Base-by-base conservation (phyloP, 75 land plant species). In the Adiantum capillusveneris region DNA sequence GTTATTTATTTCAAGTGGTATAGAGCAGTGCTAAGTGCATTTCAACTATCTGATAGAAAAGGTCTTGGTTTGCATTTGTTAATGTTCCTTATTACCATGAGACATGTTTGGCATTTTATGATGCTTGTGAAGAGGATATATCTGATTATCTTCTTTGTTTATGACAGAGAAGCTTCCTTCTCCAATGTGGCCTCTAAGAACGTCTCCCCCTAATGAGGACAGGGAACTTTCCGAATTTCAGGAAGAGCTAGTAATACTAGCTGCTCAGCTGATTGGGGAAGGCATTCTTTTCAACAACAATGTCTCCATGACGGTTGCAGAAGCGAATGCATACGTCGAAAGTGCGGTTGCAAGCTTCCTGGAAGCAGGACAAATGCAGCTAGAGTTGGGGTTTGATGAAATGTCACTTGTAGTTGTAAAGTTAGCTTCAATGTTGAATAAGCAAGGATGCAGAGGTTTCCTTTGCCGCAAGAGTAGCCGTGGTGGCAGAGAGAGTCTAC, bases 231-330 rank as follows among this genome's bases (percentile, higher is more conserved):
- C 86, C 2, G 98, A 89, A 60, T 94, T 94, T 57, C 98, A 94
- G 54, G 81, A 70, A 16, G 98, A 94, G 71, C 75, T 89, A 62
- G 81, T 89, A 27, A 66, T 79, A 30, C 87, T 94, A 30, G 98
- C 98, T 25, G 71, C 90, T 0, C 77, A 79, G 78, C 75, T 94
- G 31, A 85, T 75, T 34, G 96, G 96, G 7, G 87, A 86, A 57
- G 37, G 74, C 44, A 51, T 71, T 20, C 74, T 81, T 7, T 77
- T 66, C 29, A 50, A 67, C 16, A 82, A 82, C 27, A 81, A 86
- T 12, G 59, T 81, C 14, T 29, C 55, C 30, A 79, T 89, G 96
- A 86, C 77, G 0, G 98, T 89, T 12, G 74, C 62, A 25, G 71
- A 90, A 63, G 98, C 86, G 37, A 75, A 89, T 60, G 29, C 36